Conservation (phyloP, 352 stramenopile species). For the Globisporangium recalcitrans region DNA sequence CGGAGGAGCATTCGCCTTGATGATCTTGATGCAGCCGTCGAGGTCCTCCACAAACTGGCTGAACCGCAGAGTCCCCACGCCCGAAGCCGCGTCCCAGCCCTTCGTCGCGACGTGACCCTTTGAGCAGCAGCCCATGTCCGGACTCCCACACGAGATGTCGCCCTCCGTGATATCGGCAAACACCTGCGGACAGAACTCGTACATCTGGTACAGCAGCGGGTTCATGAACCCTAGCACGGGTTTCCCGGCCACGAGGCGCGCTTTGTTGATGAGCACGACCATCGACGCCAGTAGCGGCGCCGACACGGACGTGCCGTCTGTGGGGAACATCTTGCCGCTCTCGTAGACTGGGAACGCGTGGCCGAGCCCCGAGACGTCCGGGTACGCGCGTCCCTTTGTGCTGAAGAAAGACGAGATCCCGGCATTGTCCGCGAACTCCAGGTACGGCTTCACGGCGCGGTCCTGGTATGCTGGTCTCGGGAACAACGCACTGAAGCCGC, state of each 20-base stretch:
- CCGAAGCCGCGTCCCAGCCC: constrained; percentile 71
- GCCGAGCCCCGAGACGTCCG: constrained; percentile 60
- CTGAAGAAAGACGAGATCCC: constrained; percentile 35
- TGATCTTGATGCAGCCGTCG: constrained; percentile 30
- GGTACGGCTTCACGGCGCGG: constrained; percentile 31
- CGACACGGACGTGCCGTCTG: constrained; percentile 71
- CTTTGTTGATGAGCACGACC: constrained; percentile 51
- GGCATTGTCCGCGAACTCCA: constrained; percentile 21
- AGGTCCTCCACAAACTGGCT: constrained; percentile 33
- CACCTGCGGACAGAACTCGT: constrained; percentile 54
- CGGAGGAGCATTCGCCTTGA: background rate
- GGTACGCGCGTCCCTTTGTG: constrained; percentile 41
- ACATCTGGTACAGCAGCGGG: constrained; percentile 61
- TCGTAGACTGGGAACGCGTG: constrained; percentile 59
- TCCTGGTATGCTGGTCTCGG: constrained; percentile 44
- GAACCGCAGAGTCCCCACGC: constrained; percentile 55
- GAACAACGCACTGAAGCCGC: constrained; percentile 61
- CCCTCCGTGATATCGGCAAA: constrained; percentile 66
- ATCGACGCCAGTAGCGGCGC: constrained; percentile 64
- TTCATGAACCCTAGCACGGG: constrained; percentile 65
- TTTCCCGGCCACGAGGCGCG: constrained; percentile 27
- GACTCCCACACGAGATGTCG: constrained; percentile 47
- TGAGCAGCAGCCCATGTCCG: constrained; percentile 42
- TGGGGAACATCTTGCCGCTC: constrained; percentile 44
- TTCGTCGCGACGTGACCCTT: constrained; percentile 35